A percentile compares a stretch with the other conserved stretches of the same genome.
These are phyloP conservation scores for Lentinula sp. DNA, from an alignment of 768 basidiomycete genomes.

Conservation along the genomic window DNA sequence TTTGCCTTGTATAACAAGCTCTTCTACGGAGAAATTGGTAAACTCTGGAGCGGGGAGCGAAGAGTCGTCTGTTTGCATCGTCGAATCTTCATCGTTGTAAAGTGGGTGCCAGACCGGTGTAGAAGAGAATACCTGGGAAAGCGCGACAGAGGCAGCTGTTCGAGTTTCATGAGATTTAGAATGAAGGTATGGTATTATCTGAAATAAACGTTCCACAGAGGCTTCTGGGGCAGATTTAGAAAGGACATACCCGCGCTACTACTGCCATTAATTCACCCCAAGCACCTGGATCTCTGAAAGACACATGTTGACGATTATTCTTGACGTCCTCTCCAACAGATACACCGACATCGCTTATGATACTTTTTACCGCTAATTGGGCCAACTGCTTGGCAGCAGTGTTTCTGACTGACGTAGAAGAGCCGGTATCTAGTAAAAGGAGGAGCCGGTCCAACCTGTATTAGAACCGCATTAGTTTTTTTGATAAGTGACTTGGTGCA, in stretches of 20 bases:
- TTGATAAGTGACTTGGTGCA: slow-evolving; percentile 7
- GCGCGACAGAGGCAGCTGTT: slow-evolving; percentile 79
- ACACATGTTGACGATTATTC: slow-evolving; percentile 49
- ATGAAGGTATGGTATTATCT: slow-evolving; percentile 89
- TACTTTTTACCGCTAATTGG: slow-evolving; percentile 81
- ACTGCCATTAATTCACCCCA: slow-evolving; percentile 92
- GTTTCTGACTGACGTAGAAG: slow-evolving; percentile 79
- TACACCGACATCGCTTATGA: slow-evolving; percentile 64
- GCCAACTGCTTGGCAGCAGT: slow-evolving; percentile 98
- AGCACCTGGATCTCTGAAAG: slow-evolving; percentile 60
- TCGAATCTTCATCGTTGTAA: slow-evolving; percentile 22
- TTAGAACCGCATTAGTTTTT: not conserved
- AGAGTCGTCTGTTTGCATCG: slow-evolving; percentile 20
- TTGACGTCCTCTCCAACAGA: slow-evolving; percentile 77
- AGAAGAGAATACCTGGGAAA: slow-evolving; percentile 81
- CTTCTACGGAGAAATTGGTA: slow-evolving; percentile 69
- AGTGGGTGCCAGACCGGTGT: slow-evolving; percentile 77
- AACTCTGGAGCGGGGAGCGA: slow-evolving; percentile 47
- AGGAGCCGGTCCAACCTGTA: slow-evolving; percentile 94
- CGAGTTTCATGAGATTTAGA: slow-evolving; percentile 93
- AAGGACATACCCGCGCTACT: slow-evolving; percentile 67
- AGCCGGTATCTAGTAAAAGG: slow-evolving; percentile 91
- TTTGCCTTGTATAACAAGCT: slow-evolving; percentile 69
- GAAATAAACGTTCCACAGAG: slow-evolving; percentile 7
- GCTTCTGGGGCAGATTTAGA: not conserved